Conservation (phyloP, 257 asterid species). For the Solanum pinnatisectum region DNA sequence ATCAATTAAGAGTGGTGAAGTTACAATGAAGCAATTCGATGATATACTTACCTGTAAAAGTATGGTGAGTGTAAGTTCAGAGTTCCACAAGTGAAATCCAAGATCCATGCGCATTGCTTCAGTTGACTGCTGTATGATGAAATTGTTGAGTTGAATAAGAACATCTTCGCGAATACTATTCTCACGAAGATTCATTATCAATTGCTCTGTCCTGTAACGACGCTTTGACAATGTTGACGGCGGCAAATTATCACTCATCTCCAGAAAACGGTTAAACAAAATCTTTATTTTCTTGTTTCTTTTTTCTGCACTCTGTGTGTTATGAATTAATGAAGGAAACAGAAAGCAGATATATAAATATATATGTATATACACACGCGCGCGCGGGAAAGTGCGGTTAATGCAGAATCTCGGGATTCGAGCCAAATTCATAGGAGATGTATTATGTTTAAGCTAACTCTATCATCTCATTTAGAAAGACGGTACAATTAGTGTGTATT, state of each 20-base stretch:
- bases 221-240: neutral
- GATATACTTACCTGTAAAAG: neutral
- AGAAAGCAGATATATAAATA: neutral
- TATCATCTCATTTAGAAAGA: neutral
- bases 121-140: neutral
- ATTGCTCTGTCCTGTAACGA: neutral
- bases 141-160: neutral
- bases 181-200: neutral
- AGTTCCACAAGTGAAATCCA: neutral
- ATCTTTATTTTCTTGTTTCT: neutral
- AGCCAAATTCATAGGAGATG: neutral
- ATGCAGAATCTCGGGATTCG: neutral
- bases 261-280: neutral
- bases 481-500: too few relatives aligned
- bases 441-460: neutral
- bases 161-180: fast-evolving
- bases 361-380: neutral
- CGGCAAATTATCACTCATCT: neutral
- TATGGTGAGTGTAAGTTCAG: neutral
- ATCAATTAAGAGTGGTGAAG: too few relatives aligned
- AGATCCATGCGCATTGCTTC: neutral
- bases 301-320: too few relatives aligned
- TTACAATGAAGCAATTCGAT: neutral
- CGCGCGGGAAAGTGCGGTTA: neutral
- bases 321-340: neutral